These are phyloP conservation scores for Vanderwaltozyma tropicalis DNA, from an alignment of 805 yeast genomes.

Conservation along the genomic window DNA sequence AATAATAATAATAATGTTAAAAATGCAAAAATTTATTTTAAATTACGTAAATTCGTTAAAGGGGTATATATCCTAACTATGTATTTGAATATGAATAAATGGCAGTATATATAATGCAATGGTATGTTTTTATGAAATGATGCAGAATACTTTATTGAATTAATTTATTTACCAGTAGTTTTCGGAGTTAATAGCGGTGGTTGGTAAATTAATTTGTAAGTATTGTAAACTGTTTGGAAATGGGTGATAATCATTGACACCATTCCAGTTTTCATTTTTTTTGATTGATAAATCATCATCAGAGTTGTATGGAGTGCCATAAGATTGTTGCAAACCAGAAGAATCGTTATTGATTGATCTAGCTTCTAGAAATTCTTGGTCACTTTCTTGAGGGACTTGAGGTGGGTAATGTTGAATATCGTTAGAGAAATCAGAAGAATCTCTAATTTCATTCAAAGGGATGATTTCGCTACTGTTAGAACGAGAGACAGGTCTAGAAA, in stretches of 20 bases:
- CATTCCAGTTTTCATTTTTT: not conserved
- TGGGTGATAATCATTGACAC: conserved; percentile 2
- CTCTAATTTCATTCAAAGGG: not conserved
- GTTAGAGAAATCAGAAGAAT: not conserved
- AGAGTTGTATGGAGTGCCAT: not conserved
- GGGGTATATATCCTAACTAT: too few relatives aligned
- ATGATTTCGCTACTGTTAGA: conserved; percentile 1
- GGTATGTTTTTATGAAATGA: too few relatives aligned
- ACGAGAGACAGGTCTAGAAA: not conserved
- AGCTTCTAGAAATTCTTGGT: not conserved
- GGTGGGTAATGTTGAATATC: conserved; percentile 2
- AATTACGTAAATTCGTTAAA: too few relatives aligned
- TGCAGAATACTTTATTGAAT: not conserved
- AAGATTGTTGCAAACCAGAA: not conserved
- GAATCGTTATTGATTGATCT: not conserved
- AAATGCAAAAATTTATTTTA: too few relatives aligned
- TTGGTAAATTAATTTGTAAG: conserved; percentile 12
- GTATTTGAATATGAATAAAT: too few relatives aligned
- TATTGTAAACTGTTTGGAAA: conserved; percentile 6
- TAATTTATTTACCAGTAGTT: not conserved
- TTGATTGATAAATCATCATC: not conserved
- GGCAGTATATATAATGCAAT: too few relatives aligned
- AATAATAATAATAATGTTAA: too few relatives aligned
- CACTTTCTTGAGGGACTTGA: conserved; percentile 1
- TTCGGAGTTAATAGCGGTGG: conserved; percentile 13